Evolutionary conservation across 2,329 filamentous ascomycete genomes (phyloP).

Genomic region (Talaromyces sp.): DNA sequence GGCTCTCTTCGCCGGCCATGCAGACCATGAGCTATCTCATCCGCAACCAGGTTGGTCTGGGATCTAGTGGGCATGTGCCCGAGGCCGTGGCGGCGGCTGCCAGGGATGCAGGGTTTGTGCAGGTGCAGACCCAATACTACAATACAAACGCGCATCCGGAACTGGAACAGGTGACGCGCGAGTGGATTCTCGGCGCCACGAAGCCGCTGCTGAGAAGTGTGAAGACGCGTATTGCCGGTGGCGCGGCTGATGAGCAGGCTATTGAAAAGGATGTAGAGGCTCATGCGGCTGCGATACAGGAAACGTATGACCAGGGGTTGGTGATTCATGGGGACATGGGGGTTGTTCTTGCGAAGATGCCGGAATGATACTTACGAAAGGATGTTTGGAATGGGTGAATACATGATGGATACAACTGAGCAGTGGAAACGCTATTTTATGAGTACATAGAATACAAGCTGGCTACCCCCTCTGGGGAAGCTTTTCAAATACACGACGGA

Average conservation of each 20-base stretch:
- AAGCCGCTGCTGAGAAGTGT: background rate
- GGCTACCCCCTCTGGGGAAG: conserved; percentile 38
- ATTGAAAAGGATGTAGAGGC: conserved; percentile 1
- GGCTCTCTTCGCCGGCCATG: background rate
- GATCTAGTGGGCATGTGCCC: background rate
- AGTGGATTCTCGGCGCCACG: background rate
- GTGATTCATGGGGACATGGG: conserved; percentile 1
- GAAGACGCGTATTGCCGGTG: background rate
- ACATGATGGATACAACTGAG: background rate
- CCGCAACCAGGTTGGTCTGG: background rate
- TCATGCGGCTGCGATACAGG: background rate
- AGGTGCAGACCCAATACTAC: background rate
- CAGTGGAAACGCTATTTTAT: background rate
- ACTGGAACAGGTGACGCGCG: background rate
- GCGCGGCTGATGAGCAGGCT: background rate
- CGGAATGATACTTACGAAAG: background rate
- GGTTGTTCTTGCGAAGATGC: conserved; percentile 4
- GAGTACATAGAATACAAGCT: background rate
- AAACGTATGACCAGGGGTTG: background rate
- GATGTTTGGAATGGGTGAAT: too few species aligned
- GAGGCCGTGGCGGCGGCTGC: background rate
- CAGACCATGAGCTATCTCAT: background rate
- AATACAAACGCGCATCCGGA: conserved; percentile 4
- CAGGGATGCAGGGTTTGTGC: background rate
- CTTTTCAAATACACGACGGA: conserved; percentile 74